Evolutionary conservation across 192 early-diverging fungal species (phyloP), one percentile per base, ranked within the genome.

Genomic region (Entomortierella lignicola): DNA sequence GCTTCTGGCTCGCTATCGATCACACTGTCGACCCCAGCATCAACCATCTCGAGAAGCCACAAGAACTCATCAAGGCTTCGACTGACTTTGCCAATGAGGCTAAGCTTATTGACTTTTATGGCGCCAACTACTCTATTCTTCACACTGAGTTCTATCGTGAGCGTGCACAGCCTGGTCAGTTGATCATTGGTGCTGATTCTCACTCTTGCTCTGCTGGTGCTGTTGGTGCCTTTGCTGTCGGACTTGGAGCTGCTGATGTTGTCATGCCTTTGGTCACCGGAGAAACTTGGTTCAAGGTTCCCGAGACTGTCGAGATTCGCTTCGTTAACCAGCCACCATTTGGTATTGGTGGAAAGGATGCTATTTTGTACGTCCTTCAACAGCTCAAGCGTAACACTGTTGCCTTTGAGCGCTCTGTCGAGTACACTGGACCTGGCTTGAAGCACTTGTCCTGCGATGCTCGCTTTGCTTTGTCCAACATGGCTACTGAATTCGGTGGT

Each of bases 81-180:
- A 89, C 86, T 65, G 77, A 69, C 53, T 90, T 91, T 63, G 91
- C 89, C 55, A 87, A 93, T 60, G 92, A 94, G 85, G 89, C 87
- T 4, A 87, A 88, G 55, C 67, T 94, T 56, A 85, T 89, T 20
- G 92, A 94, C 66, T 92, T 89, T 65, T 87, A 94, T 63, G 85
- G 86, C 50, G 90, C 92, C 70, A 94, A 94, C 84, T 88, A 90
- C 72, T 91, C 92, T 4, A 94, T 94, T 70, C 84, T 94, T 43
- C 92, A 94, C 82, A 94, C 92, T 10, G 92, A 94, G 85, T 94
- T 94, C 82, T 94, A 93, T 80, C 90, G 92, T 63, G 88, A 92
- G 77, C 91, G 92, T 65, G 92, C 92, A 2, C 92, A 92, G 73
- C 92, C 92, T 26, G 91, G 92, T 57, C 89, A 91, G 84, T 84